Evolutionary conservation across 2,329 filamentous ascomycete genomes (phyloP), one percentile per base, ranked within the genome.

Genomic region (Lachnellula arida): DNA sequence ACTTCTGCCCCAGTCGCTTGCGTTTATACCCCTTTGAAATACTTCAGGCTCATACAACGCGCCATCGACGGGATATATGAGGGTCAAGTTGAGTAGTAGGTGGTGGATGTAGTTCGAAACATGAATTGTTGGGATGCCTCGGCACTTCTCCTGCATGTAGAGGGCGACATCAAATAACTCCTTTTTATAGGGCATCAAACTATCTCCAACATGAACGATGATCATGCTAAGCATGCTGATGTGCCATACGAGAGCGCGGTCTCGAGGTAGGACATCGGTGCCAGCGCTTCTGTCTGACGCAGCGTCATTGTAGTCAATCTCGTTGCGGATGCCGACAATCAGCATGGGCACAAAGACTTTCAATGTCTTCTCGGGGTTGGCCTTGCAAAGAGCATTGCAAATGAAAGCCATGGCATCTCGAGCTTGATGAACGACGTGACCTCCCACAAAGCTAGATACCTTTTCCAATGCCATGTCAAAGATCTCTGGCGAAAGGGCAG

Each of bases 401-500:
- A 97, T 97, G 80, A 96, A 99, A 1, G 95, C 94, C 88, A 99
- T 97, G 7, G 94, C 93, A 77, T 99, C 94, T 62, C 93, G 81
- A 52, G 94, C 93, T 73, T 97, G 94, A 66, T 99, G 92, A 17
- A 99, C 93, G 49, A 99, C 94, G 74, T 97, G 94, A 60, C 89
- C 89, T 1, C 89, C 87, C 25, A 97, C 88, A 70, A 99, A 99
- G 34, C 89, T 84, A 2, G 91, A 88, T 64, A 99, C 85, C 76
- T 97, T 97, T 58, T 96, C 88, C 50, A 99, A 75, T 0, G 90
- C 91, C 69, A 94, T 82, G 67, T 97, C 94, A 67, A 95, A 99
- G 11, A 97, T 82, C 67, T 97, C 91, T 0, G 93, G 90, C 0
- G 94, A 97, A 23, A 99, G 76, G 0, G 92, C 90, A 0, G 93